Evolutionary conservation across 495 filamentous ascomycete species (phyloP).

Genomic region (Trichocladium antarcticum): DNA sequence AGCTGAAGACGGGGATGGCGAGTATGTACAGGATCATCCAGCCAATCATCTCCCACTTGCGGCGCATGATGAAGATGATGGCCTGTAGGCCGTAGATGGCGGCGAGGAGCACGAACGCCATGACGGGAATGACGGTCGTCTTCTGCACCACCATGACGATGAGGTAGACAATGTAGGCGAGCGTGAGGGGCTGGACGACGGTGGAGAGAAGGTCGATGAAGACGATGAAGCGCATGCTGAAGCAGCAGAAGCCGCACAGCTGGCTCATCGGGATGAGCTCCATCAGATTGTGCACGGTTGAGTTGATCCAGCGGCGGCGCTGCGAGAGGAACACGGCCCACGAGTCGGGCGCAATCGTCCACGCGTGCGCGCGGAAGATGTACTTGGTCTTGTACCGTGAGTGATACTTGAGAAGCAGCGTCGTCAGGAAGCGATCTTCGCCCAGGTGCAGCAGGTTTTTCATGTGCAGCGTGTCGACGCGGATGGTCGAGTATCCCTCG

Average conservation of each 20-base stretch:
- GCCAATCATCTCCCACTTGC: constrained; percentile 98
- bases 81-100: constrained; percentile 95
- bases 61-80: constrained; percentile 88
- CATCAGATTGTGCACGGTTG: constrained; percentile 93
- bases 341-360: constrained; percentile 89
- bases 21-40: constrained; percentile 97
- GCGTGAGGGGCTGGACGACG: constrained; percentile 78
- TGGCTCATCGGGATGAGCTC: constrained; percentile 88
- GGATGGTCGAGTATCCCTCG: constrained; percentile 75
- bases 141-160: constrained; percentile 58
- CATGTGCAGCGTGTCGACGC: constrained; percentile 96
- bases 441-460: constrained; percentile 94
- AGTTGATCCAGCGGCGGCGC: constrained; percentile 98
- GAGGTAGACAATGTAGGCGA: constrained; percentile 87
- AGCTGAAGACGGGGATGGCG: constrained; percentile 84
- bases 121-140: constrained; percentile 58
- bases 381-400: constrained; percentile 97
- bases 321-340: constrained; percentile 94
- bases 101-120: constrained; percentile 77
- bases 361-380: constrained; percentile 80
- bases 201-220: constrained; percentile 90
- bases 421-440: constrained; percentile 94
- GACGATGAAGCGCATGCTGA: constrained; percentile 97
- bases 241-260: constrained; percentile 98
- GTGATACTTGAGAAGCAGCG: constrained; percentile 84